A percentile compares a stretch with the other conserved stretches of the same genome.
phyloP scores from a whole-genome alignment of 805 yeast species.

The Yarrowia osloensis region DNA sequence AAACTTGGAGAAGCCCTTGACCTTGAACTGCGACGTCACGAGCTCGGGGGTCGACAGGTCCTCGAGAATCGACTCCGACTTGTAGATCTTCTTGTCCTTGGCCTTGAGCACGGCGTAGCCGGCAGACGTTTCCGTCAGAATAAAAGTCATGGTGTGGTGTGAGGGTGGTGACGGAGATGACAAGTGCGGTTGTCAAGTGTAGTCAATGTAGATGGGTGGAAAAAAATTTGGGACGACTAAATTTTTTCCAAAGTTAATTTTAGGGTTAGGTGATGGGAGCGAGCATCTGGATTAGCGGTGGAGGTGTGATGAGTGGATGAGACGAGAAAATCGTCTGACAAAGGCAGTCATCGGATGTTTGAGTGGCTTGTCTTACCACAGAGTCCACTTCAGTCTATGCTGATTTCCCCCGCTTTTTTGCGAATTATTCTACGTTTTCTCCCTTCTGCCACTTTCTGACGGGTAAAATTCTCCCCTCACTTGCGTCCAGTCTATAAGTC shows the following conservation, averaged over 20 bases:
- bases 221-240: slow-evolving; percentile 12
- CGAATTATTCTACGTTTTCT: no score
- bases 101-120: slow-evolving; percentile 98
- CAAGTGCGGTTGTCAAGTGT: neutral
- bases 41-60: slow-evolving; percentile 82
- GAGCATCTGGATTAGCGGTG: no score
- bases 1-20: slow-evolving; percentile 94
- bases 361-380: no score
- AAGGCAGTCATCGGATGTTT: no score
- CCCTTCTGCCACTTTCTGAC: neutral
- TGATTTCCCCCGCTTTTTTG: no score
- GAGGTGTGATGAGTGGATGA: no score
- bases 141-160: slow-evolving; percentile 41
- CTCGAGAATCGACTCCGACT: slow-evolving; percentile 68
- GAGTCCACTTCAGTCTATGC: no score
- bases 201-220: neutral
- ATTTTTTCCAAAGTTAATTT: neutral
- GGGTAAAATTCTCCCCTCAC: no score
- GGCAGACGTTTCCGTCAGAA: slow-evolving; percentile 96
- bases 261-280: neutral
- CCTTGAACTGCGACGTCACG: slow-evolving; percentile 86
- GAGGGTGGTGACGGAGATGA: neutral
- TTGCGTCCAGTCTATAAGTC: no score
- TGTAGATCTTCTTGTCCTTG: slow-evolving; percentile 94
- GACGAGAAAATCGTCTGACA: no score